Evolutionary conservation across 2,329 filamentous ascomycete species (phyloP).

Genomic region (Ascochyta koolunga): DNA sequence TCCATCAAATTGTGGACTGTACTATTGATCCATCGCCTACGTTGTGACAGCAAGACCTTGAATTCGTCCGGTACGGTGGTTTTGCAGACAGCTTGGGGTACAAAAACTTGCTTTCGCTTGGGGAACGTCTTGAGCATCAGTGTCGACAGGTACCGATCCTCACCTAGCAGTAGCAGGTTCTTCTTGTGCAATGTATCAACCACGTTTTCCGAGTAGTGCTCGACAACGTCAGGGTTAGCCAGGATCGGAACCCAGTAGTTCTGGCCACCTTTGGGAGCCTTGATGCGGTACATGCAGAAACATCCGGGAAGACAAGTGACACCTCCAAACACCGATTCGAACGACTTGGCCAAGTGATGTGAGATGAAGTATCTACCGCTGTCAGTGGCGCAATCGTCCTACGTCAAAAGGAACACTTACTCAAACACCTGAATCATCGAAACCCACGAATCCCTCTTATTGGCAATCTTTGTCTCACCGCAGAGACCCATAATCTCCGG

Average conservation of each 20-base stretch:
- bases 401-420: constrained; percentile 48
- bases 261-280: constrained; percentile 95
- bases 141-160: constrained; percentile 94
- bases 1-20: constrained; percentile 99
- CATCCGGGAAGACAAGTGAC: constrained; percentile 97
- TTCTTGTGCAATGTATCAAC: constrained; percentile 98
- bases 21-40: constrained; percentile 98
- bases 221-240: constrained; percentile 96
- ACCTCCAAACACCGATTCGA: constrained; percentile 98
- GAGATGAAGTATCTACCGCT: constrained; percentile 83
- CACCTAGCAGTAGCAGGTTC: constrained; percentile 87
- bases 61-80: constrained; percentile 95
- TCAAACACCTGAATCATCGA: constrained; percentile 99
- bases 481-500: constrained; percentile 99
- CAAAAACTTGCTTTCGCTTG: constrained; percentile 98
- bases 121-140: constrained; percentile 99
- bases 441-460: constrained; percentile 94
- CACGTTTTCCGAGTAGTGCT: constrained; percentile 99
- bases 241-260: constrained; percentile 99
- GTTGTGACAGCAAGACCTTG: constrained; percentile 88
- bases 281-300: constrained; percentile 99
- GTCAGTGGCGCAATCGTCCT: constrained; percentile 36
- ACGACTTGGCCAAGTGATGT: constrained; percentile 94
- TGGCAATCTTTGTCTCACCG: constrained; percentile 99
- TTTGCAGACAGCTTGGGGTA: constrained; percentile 98